phyloP scores from a whole-genome alignment of 2,329 filamentous ascomycete species.

The Cladosporium sp. region DNA sequence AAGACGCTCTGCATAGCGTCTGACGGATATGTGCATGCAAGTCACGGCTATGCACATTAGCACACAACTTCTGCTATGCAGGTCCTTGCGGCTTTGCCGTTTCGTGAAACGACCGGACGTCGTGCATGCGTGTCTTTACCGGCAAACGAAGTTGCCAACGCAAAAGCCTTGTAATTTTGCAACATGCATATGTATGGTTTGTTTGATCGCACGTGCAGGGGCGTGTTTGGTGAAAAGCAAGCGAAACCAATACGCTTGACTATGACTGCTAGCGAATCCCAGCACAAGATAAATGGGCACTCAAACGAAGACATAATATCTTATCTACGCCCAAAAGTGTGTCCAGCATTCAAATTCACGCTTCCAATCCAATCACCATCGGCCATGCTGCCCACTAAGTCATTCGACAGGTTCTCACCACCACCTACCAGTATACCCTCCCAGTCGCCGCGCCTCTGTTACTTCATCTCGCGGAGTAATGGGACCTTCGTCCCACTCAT shows the following conservation, averaged over 20 bases:
- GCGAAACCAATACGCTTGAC: background rate
- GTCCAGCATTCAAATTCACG: background rate
- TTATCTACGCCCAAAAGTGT: background rate
- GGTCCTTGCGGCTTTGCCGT: background rate
- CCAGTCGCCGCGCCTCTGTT: background rate
- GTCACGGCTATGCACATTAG: background rate
- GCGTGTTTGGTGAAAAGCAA: background rate
- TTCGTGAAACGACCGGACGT: background rate
- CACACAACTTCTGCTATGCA: background rate
- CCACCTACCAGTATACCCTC: background rate
- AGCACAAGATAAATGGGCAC: background rate
- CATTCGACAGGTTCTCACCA: background rate
- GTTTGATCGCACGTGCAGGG: background rate
- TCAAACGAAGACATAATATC: background rate
- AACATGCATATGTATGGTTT: background rate
- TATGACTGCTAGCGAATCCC: background rate
- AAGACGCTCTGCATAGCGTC: background rate
- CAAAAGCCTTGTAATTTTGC: background rate
- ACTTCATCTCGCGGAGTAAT: slow-evolving; percentile 36
- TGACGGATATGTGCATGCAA: background rate
- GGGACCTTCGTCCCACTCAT: slow-evolving; percentile 42
- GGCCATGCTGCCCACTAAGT: background rate
- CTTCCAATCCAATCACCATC: background rate
- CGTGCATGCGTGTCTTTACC: background rate
- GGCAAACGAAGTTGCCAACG: background rate